Base-by-base conservation (phyloP, 2,329 filamentous ascomycete species). In the Sclerotinia trifoliorum region DNA sequence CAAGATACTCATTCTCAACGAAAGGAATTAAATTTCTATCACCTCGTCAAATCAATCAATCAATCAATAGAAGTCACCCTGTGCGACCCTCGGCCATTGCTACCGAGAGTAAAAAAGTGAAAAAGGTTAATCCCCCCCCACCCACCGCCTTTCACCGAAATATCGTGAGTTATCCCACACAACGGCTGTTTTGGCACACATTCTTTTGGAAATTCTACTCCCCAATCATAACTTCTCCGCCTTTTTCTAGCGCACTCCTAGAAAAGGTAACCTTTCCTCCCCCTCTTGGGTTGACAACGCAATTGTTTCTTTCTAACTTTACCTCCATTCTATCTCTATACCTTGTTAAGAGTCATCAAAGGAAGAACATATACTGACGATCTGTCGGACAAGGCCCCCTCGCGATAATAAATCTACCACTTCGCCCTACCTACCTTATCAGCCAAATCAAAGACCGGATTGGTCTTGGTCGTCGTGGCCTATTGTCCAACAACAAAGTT, bases 81-180 rank as follows among this genome's bases (percentile, higher is more conserved):
- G 55, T 52, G 46, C 32, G 24, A 67, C 56, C 58, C 65, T 73
- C 74, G 72, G 72, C 67, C 66, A 67, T 39, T 55, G 54, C 68
- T 72, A 71, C 74, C 74, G 74, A 74, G 65, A 69, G 64, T 72
- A 71, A 39, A 39, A 66, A 51, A 66, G 39, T 42, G 13, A 42
- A 46, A 49, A 58, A 58, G 39, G 42, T 46, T 57, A 66, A 35
- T 32, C 42, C 52, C 29, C 39, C 39, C 39, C 39, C 39, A 39
- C 39, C 39, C 52, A 71, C 72, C 71, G 66, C 70, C 65, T 64
- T 49, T 72, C 71, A 73, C 70, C 69, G 69, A 70, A 67, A 68
- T 70, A 69, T 72, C 71, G 68, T 71, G 70, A 70, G 66, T 64
- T 71, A 68, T 66, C 69, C 66, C 67, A 69, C 67, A 51, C 68